Evolutionary conservation across 345 rosid genomes (phyloP).

Genomic region (Murraya koenigii): DNA sequence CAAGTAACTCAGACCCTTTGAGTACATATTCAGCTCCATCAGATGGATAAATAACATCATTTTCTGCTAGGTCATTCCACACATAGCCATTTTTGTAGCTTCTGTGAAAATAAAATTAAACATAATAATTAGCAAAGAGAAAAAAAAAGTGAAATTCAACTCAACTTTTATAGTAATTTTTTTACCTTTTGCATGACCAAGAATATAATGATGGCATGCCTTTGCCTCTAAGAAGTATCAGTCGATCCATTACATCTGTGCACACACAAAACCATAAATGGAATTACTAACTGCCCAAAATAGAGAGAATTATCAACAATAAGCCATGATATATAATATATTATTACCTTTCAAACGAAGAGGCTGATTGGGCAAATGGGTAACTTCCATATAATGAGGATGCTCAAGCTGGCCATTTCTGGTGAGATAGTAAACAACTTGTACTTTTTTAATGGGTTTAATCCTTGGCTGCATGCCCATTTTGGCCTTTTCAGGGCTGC

Average conservation of each 20-base stretch:
- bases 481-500: constrained; percentile 39
- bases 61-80: constrained; percentile 88
- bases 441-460: constrained; percentile 46
- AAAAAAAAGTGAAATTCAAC: not conserved
- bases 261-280: not conserved
- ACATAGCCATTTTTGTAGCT: constrained; percentile 90
- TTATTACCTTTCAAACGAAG: constrained; percentile 78
- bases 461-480: constrained; percentile 25
- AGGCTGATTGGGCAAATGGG: constrained; percentile 56
- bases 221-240: constrained; percentile 73
- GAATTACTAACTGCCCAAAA: not conserved
- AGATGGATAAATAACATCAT: constrained; percentile 67
- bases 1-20: constrained; percentile 83
- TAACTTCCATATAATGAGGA: constrained; percentile 85
- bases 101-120: constrained; percentile 30
- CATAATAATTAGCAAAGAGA: not conserved
- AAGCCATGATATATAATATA: not conserved
- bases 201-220: constrained; percentile 78
- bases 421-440: constrained; percentile 80
- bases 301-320: not conserved
- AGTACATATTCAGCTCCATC: constrained; percentile 85
- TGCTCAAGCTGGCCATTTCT: constrained; percentile 92
- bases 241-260: constrained; percentile 66
- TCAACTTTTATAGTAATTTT: not conserved
- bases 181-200: constrained; percentile 92